Percentiles rank a stretch among this genome's conserved stretches.
These are phyloP conservation scores for Pseudisothecium myosuroides DNA, from an alignment of 225 moss, liverwort and hornwort genomes.

Conservation along the genomic window DNA sequence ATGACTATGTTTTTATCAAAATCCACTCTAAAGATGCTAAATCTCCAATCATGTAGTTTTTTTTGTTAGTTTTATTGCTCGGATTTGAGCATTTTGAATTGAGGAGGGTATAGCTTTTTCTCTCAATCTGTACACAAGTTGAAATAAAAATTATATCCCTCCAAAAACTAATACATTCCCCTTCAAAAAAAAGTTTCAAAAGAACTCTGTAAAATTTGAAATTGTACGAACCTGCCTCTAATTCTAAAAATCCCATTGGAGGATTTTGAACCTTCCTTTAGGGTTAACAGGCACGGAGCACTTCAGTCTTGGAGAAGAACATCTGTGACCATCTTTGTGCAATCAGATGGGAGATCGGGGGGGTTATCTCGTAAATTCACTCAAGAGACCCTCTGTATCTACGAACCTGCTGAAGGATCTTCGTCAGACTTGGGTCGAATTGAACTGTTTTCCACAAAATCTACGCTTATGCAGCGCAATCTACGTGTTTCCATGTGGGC, in stretches of 20 bases:
- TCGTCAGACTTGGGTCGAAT: neutral
- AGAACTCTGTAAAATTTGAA: no score
- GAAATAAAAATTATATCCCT: no score
- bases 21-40: no score
- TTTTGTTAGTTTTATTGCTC: no score
- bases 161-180: no score
- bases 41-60: neutral
- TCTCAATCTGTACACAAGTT: no score
- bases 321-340: no score
- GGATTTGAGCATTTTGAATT: no score
- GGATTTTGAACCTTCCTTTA: neutral
- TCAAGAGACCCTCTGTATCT: neutral
- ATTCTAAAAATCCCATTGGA: rapidly evolving
- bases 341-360: neutral
- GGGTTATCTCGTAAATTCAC: no score
- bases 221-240: neutral
- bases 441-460: neutral
- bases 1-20: neutral
- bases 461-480: neutral
- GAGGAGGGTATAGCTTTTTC: no score
- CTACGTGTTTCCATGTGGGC: rapidly evolving
- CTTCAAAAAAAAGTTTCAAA: no score
- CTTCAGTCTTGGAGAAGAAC: no score
- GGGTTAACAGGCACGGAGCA: neutral
- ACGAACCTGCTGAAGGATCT: neutral